phyloP scores from a whole-genome alignment of 257 asterid genomes.

The Paraleonurus japonicus region DNA sequence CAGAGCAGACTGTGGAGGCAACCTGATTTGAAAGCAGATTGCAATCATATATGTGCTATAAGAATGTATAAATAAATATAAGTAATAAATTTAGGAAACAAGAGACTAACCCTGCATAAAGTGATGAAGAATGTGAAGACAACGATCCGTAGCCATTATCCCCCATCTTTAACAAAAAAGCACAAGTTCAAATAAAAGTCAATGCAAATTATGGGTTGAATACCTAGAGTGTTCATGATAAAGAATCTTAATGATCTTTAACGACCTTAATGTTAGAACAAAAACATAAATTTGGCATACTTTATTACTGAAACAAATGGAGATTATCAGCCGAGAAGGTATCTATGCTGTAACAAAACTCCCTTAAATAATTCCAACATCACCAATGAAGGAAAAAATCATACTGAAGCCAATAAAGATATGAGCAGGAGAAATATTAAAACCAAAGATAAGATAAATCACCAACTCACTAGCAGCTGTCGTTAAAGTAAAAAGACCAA shows the following conservation, averaged over 20 bases:
- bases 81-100: constrained; percentile 13
- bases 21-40: constrained; percentile 43
- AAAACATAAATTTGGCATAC: neutral
- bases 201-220: constrained; percentile 13
- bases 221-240: constrained; percentile 1
- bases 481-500: neutral
- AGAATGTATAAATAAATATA: constrained; percentile 1
- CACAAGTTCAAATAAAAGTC: constrained; percentile 18
- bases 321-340: neutral
- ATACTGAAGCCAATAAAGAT: constrained; percentile 10
- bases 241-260: neutral
- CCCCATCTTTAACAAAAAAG: constrained; percentile 51
- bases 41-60: constrained; percentile 5
- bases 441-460: constrained; percentile 14
- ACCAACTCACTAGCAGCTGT: constrained; percentile 11
- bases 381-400: neutral
- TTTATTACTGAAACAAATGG: constrained; percentile 5
- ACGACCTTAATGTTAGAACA: neutral
- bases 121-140: constrained; percentile 61
- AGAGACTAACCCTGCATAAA: constrained; percentile 63
- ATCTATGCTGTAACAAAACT: neutral
- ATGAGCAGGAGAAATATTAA: neutral
- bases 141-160: constrained; percentile 63
- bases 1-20: constrained; percentile 71
- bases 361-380: neutral